phyloP scores from a whole-genome alignment of 2,329 filamentous ascomycete genomes.

The Arthrobotrys pseudoclavata region DNA sequence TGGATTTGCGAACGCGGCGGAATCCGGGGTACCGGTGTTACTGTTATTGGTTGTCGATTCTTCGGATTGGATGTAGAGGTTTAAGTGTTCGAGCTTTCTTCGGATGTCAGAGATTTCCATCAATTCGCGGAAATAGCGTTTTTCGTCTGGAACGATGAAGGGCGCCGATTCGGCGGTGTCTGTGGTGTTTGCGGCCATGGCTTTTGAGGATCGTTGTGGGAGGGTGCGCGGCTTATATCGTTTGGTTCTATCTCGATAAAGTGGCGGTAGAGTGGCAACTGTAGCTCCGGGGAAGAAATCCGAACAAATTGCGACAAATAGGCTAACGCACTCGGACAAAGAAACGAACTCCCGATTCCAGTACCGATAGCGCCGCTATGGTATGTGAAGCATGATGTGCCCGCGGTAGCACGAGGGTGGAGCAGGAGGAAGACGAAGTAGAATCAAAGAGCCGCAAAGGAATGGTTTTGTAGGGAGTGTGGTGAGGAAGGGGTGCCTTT shows the following conservation, averaged over 20 bases:
- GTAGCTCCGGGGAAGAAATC: background rate
- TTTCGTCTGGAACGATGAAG: conserved; percentile 56
- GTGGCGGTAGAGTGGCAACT: background rate
- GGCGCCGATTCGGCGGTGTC: conserved; percentile 55
- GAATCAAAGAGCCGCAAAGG: conserved; percentile 45
- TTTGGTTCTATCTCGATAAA: background rate
- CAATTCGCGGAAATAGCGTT: conserved; percentile 54
- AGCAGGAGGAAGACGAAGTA: conserved; percentile 3
- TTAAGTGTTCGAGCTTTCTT: conserved; percentile 45
- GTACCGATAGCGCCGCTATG: conserved; percentile 56
- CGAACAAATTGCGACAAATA: background rate
- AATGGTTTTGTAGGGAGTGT: conserved; percentile 17
- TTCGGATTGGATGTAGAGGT: conserved; percentile 53
- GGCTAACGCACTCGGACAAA: background rate
- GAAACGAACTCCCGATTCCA: conserved; percentile 21
- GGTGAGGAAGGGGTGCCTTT: conserved; percentile 43
- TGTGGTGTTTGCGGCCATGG: conserved; percentile 44
- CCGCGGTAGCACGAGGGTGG: conserved; percentile 2
- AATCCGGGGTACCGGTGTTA: background rate
- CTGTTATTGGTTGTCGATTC: conserved; percentile 25
- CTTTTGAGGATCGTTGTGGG: background rate
- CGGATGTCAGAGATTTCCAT: conserved; percentile 49
- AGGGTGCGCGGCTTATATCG: background rate
- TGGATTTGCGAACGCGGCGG: conserved; percentile 47
- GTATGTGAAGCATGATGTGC: conserved; percentile 49